Base-by-base conservation (phyloP, 495 filamentous ascomycete genomes). In the Beverwykella pulmonaria region DNA sequence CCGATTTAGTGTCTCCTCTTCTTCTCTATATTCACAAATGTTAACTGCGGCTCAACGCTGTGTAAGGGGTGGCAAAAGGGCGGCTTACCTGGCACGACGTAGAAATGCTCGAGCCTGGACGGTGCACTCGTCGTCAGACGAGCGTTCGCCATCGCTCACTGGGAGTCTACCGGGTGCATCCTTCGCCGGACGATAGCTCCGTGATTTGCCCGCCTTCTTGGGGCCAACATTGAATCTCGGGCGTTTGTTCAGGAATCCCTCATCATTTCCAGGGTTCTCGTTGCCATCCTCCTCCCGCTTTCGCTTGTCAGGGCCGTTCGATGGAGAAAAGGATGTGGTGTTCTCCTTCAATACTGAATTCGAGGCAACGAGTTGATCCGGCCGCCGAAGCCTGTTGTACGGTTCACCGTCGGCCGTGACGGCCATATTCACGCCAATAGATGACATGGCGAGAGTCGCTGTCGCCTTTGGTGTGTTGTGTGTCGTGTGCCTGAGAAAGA, bases 31-130 rank as follows among this genome's bases (percentile, higher is more conserved):
- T 32, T 41, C 47, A 36, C 53, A 59, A 20, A 39, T 5, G 32
- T 32, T 36, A 63, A 32, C 55, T 63, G 7, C 7, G 56, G 36
- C 25, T 17, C 25, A 15, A 27, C 2, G 23, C 1, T 14, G 34
- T 59, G 23, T 46, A 63, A 19, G 15, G 23, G 3, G 26, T 2
- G 32, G 27, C 7, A 1, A 49, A 32, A 49, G 22, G 1, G 23
- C 32, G 14, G 46, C 68, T 69, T 48, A 74, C 71, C 71, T 72
- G 9, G 74, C 74, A 41, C 53, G 67, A 12, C 69, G 54, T 6
- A 76, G 63, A 65, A 75, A 76, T 2, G 70, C 54, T 22, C 63
- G 32, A 20, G 60, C 69, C 30, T 63, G 59, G 4, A 41, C 59
- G 17, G 63, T 68, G 20, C 39, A 44, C 39, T 44, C 22, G 1